Percentiles rank a stretch among this genome's conserved stretches.
phyloP scores from a whole-genome alignment of 257 asterid genomes.

The Leonotis leonurus region DNA sequence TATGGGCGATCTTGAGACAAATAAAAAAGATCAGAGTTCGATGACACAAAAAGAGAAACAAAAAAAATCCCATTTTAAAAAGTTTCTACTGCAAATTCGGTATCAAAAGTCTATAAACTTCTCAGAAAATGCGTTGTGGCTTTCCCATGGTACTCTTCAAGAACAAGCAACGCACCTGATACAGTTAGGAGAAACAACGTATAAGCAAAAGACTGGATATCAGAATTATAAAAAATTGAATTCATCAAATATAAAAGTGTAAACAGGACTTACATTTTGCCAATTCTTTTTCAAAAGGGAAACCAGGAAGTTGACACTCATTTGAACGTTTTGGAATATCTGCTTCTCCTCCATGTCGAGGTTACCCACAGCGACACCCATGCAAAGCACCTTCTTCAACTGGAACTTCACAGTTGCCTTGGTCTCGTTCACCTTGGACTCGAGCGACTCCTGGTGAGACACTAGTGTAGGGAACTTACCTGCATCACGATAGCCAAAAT shows the following conservation, averaged over 20 bases:
- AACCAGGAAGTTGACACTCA: conserved; percentile 48
- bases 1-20: neutral
- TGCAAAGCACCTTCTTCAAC: conserved; percentile 46
- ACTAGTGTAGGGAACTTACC: conserved; percentile 59
- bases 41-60: conserved; percentile 5
- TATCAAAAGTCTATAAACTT: neutral
- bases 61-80: conserved; percentile 16
- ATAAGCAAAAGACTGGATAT: neutral
- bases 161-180: conserved; percentile 47
- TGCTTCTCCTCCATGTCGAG: conserved; percentile 52
- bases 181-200: neutral
- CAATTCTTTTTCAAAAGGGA: conserved; percentile 49
- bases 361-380: conserved; percentile 56
- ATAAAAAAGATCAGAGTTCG: neutral
- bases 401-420: conserved; percentile 49
- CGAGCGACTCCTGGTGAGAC: conserved; percentile 46
- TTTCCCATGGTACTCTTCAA: conserved; percentile 45
- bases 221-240: neutral
- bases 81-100: neutral
- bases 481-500: neutral
- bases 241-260: neutral
- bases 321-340: conserved; percentile 42
- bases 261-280: conserved; percentile 36
- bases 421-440: conserved; percentile 46
- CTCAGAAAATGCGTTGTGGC: conserved; percentile 41